Conservation (phyloP, 371 early-diverging fungal species). For the Mortierella sp. region DNA sequence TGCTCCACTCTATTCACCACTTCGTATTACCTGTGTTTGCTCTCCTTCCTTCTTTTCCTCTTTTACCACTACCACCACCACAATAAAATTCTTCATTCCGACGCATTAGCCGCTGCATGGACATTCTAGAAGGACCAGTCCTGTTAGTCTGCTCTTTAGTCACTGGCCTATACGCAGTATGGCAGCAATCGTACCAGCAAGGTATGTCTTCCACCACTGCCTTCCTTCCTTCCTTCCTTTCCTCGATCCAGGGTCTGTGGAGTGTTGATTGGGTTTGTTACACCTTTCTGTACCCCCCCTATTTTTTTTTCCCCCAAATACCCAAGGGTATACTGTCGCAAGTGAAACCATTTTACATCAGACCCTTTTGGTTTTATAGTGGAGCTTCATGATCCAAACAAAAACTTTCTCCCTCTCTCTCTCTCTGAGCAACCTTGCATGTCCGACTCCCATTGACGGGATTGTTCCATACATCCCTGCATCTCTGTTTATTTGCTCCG, state of each 20-base stretch:
- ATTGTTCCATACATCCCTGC: conserved; percentile 39
- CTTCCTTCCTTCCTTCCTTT: not conserved
- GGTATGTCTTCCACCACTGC: conserved; percentile 18
- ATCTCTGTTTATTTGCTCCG: conserved; percentile 14
- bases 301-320: not conserved
- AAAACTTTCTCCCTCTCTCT: not conserved
- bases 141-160: conserved; percentile 36
- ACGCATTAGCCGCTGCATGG: conserved; percentile 30
- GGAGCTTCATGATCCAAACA: not conserved
- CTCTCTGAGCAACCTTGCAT: not conserved
- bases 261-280: not conserved
- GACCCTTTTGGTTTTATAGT: conserved; percentile 10
- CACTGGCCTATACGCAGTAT: conserved; percentile 28
- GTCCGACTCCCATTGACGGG: not conserved
- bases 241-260: not conserved
- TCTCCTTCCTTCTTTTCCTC: conserved; percentile 3
- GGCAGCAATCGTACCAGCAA: conserved; percentile 50
- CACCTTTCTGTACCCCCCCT: no score
- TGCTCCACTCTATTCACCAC: no score
- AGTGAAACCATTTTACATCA: conserved; percentile 4
- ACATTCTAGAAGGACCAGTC: conserved; percentile 49
- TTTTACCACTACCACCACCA: not conserved
- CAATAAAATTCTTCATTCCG: not conserved
- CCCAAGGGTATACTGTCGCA: not conserved
- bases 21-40: not conserved